Percentiles rank a stretch among this genome's conserved stretches.
phyloP scores from a whole-genome alignment of 805 yeast species.

The Wickerhamomyces ciferrii region DNA sequence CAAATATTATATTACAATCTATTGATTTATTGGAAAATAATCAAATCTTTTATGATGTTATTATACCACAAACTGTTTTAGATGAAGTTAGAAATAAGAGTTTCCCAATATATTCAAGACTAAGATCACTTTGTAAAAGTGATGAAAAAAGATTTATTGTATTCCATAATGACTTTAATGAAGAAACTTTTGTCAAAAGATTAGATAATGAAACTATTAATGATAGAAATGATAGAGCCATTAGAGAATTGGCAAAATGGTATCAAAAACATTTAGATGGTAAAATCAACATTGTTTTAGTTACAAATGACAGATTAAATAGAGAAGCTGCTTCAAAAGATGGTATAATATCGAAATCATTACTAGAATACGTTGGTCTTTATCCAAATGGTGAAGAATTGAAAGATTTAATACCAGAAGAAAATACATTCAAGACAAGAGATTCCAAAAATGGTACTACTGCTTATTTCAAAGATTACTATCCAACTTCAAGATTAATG shows the following conservation, averaged over 20 bases:
- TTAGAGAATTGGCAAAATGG: constrained; percentile 71
- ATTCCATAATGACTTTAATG: constrained; percentile 88
- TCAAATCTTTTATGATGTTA: constrained; percentile 78
- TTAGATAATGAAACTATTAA: constrained; percentile 62
- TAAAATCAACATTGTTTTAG: constrained; percentile 43
- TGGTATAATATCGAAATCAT: constrained; percentile 48
- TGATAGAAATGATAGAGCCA: constrained; percentile 90
- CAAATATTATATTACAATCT: constrained; percentile 82
- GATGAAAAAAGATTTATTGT: constrained; percentile 83
- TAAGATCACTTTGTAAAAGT: constrained; percentile 67
- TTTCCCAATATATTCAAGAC: constrained; percentile 80
- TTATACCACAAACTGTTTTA: constrained; percentile 90
- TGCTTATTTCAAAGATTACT: constrained; percentile 65
- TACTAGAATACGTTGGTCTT: constrained; percentile 64
- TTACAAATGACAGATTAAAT: constrained; percentile 78
- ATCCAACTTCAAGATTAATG: constrained; percentile 73
- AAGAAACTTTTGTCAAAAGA: constrained; percentile 63
- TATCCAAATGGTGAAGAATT: constrained; percentile 72
- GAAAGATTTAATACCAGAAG: constrained; percentile 70
- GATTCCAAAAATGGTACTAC: constrained; percentile 14
- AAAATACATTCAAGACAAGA: constrained; percentile 25
- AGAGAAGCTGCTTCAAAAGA: constrained; percentile 47
- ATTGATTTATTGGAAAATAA: constrained; percentile 83
- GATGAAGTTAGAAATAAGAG: constrained; percentile 90
- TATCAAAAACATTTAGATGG: constrained; percentile 57